Percentiles rank a stretch among this genome's conserved stretches.
Evolutionary conservation across 1,284 basidiomycete species (phyloP).

Genomic region (Grifola frondosa): DNA sequence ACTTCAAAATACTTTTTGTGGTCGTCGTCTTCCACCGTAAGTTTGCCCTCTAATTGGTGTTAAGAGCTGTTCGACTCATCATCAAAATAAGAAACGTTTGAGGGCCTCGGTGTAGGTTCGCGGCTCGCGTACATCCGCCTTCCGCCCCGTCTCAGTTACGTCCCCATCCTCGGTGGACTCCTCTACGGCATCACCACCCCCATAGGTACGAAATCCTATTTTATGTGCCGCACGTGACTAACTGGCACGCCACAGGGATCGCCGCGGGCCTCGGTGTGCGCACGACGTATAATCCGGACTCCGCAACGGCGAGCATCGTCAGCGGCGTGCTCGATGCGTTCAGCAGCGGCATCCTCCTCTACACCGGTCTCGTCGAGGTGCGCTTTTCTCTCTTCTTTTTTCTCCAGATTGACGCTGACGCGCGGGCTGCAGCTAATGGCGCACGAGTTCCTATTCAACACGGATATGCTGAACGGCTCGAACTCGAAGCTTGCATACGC

Average conservation of each 20-base stretch:
- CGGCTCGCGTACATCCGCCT: conserved; percentile 77
- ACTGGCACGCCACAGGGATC: too few species aligned
- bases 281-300: conserved; percentile 78
- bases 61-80: background rate
- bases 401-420: conserved; percentile 4
- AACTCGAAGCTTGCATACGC: conserved; percentile 68
- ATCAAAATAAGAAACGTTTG: conserved; percentile 75
- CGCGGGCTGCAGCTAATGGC: conserved; percentile 64
- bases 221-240: too few species aligned
- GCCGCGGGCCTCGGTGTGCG: conserved; percentile 86
- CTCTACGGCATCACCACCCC: conserved; percentile 83
- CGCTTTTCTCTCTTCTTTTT: conserved; percentile 1
- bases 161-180: conserved; percentile 65
- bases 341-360: conserved; percentile 87
- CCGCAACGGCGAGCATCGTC: conserved; percentile 73
- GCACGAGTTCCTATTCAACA: conserved; percentile 90
- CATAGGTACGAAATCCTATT: conserved; percentile 41
- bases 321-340: conserved; percentile 84
- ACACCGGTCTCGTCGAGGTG: conserved; percentile 90
- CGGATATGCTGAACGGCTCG: conserved; percentile 73
- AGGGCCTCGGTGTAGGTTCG: conserved; percentile 88
- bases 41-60: conserved; percentile 18
- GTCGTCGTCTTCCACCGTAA: conserved; percentile 90
- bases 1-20: conserved; percentile 85
- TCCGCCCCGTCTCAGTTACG: conserved; percentile 54